These are phyloP conservation scores for Bromus sterilis DNA, from an alignment of 176 grass and related monocot genomes.

Conservation along the genomic window DNA sequence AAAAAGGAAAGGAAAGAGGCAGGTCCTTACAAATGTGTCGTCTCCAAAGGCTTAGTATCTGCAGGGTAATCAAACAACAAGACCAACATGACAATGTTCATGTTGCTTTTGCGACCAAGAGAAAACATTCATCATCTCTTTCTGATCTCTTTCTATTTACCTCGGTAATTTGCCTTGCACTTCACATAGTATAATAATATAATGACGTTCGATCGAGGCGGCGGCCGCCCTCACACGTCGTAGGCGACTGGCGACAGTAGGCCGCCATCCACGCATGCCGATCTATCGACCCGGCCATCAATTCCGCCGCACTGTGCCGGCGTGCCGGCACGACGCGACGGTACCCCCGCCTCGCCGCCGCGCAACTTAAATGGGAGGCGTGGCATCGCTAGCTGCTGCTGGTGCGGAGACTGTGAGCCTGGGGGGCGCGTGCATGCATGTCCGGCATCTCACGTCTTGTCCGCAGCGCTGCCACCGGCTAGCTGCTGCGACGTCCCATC, in stretches of 20 bases:
- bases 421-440: background rate
- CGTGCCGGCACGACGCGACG: too few relatives aligned
- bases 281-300: background rate
- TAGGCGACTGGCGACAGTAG: background rate
- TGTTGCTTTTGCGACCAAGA: too few relatives aligned
- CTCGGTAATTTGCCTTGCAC: too few relatives aligned
- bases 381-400: background rate
- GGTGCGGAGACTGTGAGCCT: background rate
- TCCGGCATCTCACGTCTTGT: constrained; percentile 32
- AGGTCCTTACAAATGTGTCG: too few relatives aligned
- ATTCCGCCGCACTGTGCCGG: background rate
- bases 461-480: background rate
- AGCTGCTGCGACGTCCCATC: constrained; percentile 4
- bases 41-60: background rate
- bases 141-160: too few relatives aligned
- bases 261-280: too few relatives aligned
- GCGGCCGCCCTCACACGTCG: background rate
- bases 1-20: too few relatives aligned
- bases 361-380: background rate
- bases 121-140: too few relatives aligned
- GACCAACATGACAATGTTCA: too few relatives aligned
- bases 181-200: too few relatives aligned
- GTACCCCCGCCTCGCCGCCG: background rate
- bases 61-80: background rate
- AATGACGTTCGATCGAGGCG: too few relatives aligned